Evolutionary conservation across 257 asterid species (phyloP).

Genomic region (Vinca minor): DNA sequence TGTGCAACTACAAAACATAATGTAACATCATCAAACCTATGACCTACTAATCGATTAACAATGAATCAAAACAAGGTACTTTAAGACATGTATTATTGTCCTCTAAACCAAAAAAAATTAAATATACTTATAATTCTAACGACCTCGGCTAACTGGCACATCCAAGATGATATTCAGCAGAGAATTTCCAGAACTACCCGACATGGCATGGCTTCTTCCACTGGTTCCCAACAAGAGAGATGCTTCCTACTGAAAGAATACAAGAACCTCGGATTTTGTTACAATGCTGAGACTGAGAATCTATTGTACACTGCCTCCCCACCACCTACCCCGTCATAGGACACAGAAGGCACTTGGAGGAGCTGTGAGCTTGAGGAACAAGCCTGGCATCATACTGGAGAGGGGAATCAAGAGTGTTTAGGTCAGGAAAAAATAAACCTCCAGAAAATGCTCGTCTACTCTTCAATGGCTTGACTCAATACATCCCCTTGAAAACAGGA

Average conservation of each 20-base stretch:
- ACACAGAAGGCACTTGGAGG: constrained; percentile 8
- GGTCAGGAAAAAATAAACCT: constrained; percentile 1
- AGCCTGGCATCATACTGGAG: constrained; percentile 6
- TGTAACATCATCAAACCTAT: constrained; percentile 3
- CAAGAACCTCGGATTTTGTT: constrained; percentile 23
- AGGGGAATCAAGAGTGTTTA: constrained; percentile 4
- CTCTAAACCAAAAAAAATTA: constrained; percentile 2
- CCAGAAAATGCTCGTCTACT: constrained; percentile 6
- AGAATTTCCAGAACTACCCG: background rate
- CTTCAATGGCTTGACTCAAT: constrained; percentile 29
- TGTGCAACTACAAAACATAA: background rate
- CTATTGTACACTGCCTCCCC: constrained; percentile 24
- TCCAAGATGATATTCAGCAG: constrained; percentile 10
- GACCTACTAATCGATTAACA: background rate
- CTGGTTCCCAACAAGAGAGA: constrained; percentile 14
- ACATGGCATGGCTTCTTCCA: constrained; percentile 3
- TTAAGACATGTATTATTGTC: constrained; percentile 2
- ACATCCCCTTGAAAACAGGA: constrained; percentile 97
- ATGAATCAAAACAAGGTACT: constrained; percentile 7
- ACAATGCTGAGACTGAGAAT: constrained; percentile 16
- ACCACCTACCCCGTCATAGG: constrained; percentile 13
- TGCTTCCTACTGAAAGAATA: constrained; percentile 25
- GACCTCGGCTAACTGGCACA: constrained; percentile 9
- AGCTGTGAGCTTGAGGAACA: constrained; percentile 12
- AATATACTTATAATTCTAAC: background rate